Evolutionary conservation across 202 grass and related monocot species (phyloP).

Genomic region (Setaria italica): DNA sequence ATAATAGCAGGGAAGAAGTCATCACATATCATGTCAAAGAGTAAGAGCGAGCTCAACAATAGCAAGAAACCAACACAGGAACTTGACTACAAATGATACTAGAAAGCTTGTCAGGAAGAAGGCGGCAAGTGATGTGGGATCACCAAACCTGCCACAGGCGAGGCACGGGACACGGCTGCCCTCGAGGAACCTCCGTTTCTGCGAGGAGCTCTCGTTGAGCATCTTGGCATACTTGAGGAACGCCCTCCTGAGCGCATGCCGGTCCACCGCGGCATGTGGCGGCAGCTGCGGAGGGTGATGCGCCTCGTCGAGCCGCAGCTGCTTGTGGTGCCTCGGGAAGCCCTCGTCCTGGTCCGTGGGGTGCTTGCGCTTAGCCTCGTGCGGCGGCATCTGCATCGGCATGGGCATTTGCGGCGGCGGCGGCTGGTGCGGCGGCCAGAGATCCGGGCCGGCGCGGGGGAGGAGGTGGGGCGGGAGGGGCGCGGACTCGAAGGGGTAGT

Average conservation of each 20-base stretch:
- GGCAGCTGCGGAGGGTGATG: slow-evolving; percentile 29
- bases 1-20: neutral
- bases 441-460: slow-evolving; percentile 34
- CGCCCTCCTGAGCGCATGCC: slow-evolving; percentile 57
- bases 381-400: slow-evolving; percentile 50
- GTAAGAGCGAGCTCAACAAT: slow-evolving; percentile 45
- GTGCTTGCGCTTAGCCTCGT: slow-evolving; percentile 65
- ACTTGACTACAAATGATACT: slow-evolving; percentile 52
- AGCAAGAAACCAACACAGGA: slow-evolving; percentile 43
- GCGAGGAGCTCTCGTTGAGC: slow-evolving; percentile 66
- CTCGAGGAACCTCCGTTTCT: slow-evolving; percentile 78
- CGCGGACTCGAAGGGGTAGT: slow-evolving; percentile 59
- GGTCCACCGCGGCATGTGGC: slow-evolving; percentile 43
- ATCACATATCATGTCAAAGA: slow-evolving; percentile 37
- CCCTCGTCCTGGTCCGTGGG: slow-evolving; percentile 51
- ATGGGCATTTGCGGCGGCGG: slow-evolving; percentile 36
- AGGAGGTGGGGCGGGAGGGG: slow-evolving; percentile 41
- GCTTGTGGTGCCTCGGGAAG: slow-evolving; percentile 67
- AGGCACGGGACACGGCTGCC: slow-evolving; percentile 63
- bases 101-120: slow-evolving; percentile 54
- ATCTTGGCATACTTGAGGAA: slow-evolving; percentile 88
- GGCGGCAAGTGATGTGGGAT: slow-evolving; percentile 47
- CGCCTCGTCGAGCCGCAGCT: slow-evolving; percentile 52
- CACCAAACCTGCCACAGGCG: slow-evolving; percentile 84
- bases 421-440: slow-evolving; percentile 49